A percentile compares a stretch with the other conserved stretches of the same genome.
Conservation (phyloP, 805 yeast genomes). For the Candida palmyrensis region DNA sequence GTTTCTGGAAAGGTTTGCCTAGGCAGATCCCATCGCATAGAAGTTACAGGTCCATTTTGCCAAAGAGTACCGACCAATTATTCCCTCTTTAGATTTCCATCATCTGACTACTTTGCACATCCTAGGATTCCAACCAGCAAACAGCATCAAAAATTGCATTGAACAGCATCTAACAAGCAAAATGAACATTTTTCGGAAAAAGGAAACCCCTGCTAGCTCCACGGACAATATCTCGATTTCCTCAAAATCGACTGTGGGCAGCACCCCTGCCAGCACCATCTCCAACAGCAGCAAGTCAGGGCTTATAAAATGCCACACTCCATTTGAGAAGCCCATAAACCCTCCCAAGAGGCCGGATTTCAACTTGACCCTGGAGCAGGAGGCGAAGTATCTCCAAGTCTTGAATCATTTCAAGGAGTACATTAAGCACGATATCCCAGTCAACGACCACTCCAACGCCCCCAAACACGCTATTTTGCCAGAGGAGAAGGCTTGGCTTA, state of each 20-base stretch:
- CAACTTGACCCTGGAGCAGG: constrained; percentile 25
- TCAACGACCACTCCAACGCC: constrained; percentile 19
- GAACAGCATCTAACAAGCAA: too few relatives aligned
- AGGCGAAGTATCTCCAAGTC: constrained; percentile 25
- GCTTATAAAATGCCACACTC: constrained; percentile 30
- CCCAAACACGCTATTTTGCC: constrained; percentile 20
- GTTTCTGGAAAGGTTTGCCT: too few relatives aligned
- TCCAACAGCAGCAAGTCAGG: constrained; percentile 10
- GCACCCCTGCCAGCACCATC: constrained; percentile 7
- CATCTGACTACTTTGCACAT: too few relatives aligned
- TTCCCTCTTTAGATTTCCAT: too few relatives aligned
- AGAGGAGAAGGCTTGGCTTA: constrained; percentile 40
- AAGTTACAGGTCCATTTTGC: too few relatives aligned
- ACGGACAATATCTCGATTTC: constrained; percentile 13
- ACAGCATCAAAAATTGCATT: too few relatives aligned
- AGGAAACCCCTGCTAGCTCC: constrained; percentile 5
- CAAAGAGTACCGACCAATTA: too few relatives aligned
- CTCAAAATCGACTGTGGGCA: constrained; percentile 11
- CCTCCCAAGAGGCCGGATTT: constrained; percentile 26
- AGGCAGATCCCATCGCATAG: too few relatives aligned
- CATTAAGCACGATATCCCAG: constrained; percentile 22
- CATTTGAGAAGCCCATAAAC: constrained; percentile 35
- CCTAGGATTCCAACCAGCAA: too few relatives aligned
- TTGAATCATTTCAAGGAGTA: constrained; percentile 24
- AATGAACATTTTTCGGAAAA: constrained; percentile 16